Percentiles rank a stretch among this genome's conserved stretches.
phyloP scores from a whole-genome alignment of 805 yeast genomes.

The Myxozyma monticola region DNA sequence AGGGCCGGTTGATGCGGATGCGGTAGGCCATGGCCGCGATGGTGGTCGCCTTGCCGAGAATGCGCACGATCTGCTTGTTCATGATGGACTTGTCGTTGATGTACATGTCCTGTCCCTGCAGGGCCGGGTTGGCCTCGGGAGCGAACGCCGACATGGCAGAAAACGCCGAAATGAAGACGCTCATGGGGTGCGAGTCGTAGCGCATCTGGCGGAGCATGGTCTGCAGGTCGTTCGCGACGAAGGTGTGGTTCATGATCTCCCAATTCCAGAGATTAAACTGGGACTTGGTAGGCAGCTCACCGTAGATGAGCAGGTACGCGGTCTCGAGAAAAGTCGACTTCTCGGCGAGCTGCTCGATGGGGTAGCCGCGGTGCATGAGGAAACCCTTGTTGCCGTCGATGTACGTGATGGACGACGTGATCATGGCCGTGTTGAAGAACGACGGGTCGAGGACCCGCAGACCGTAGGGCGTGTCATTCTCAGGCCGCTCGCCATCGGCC shows the following conservation, averaged over 20 bases:
- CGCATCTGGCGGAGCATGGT: constrained; percentile 27
- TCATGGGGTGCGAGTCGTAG: constrained; percentile 30
- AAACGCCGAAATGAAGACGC: constrained; percentile 26
- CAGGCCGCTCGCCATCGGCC: constrained; percentile 18
- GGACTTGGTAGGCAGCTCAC: constrained; percentile 25
- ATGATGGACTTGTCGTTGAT: constrained; percentile 17
- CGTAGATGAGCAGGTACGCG: constrained; percentile 29
- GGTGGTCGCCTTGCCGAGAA: constrained; percentile 29
- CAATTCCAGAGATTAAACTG: constrained; percentile 20
- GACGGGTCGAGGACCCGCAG: constrained; percentile 29
- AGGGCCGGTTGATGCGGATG: constrained; percentile 28
- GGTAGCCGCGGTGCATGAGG: constrained; percentile 30
- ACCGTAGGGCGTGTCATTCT: constrained; percentile 29
- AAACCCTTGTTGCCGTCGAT: constrained; percentile 30
- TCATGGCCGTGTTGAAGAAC: constrained; percentile 29
- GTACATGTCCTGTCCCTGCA: constrained; percentile 26
- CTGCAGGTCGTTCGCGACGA: constrained; percentile 27
- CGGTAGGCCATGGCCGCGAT: constrained; percentile 31
- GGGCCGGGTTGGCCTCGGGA: constrained; percentile 29
- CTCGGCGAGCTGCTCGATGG: constrained; percentile 30
- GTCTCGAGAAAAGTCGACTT: constrained; percentile 27
- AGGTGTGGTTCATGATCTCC: constrained; percentile 30
- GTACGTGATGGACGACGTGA: constrained; percentile 28
- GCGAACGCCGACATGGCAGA: constrained; percentile 30
- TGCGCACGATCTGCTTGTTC: constrained; percentile 30